Percentiles rank a stretch among this genome's conserved stretches.
Evolutionary conservation across 106 monocot species (phyloP).

Genomic region (Dendrobium chrysotoxum): DNA sequence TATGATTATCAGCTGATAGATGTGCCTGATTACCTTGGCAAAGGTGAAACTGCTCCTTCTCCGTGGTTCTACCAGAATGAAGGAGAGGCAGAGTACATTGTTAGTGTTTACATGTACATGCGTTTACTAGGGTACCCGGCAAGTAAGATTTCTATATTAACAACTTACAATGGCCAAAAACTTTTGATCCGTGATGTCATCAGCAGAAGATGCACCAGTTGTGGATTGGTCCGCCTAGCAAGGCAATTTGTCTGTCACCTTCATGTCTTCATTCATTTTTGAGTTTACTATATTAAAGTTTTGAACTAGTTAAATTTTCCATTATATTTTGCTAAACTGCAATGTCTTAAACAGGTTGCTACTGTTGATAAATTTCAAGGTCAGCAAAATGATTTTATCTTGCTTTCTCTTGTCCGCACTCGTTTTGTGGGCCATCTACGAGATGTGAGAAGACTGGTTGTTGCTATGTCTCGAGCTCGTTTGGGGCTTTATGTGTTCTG

Average conservation of each 20-base stretch:
- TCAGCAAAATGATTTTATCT: conserved; percentile 95
- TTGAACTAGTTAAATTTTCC: background rate
- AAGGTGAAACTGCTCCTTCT: conserved; percentile 90
- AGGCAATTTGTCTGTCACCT: conserved; percentile 37
- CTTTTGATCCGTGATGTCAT: conserved; percentile 98
- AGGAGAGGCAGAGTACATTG: conserved; percentile 95
- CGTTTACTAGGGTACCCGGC: conserved; percentile 92
- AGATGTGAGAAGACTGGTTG: conserved; percentile 91
- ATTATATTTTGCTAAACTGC: background rate
- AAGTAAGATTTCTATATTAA: conserved; percentile 89
- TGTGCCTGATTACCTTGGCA: conserved; percentile 83
- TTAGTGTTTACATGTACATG: conserved; percentile 99
- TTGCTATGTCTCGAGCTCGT: conserved; percentile 98
- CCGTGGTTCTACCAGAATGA: conserved; percentile 99
- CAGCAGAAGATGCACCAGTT: conserved; percentile 67
- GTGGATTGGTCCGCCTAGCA: conserved; percentile 89
- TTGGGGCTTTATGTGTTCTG: conserved; percentile 92
- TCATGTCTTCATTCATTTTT: background rate
- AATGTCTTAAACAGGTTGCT: conserved; percentile 41
- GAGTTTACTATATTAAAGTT: background rate
- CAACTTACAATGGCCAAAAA: conserved; percentile 99
- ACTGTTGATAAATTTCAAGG: conserved; percentile 99
- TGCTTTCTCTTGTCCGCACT: conserved; percentile 90
- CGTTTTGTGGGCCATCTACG: conserved; percentile 96
- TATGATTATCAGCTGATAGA: conserved; percentile 91